Conservation (phyloP, 225 moss, liverwort and hornwort genomes). For the Neckera pumila region DNA sequence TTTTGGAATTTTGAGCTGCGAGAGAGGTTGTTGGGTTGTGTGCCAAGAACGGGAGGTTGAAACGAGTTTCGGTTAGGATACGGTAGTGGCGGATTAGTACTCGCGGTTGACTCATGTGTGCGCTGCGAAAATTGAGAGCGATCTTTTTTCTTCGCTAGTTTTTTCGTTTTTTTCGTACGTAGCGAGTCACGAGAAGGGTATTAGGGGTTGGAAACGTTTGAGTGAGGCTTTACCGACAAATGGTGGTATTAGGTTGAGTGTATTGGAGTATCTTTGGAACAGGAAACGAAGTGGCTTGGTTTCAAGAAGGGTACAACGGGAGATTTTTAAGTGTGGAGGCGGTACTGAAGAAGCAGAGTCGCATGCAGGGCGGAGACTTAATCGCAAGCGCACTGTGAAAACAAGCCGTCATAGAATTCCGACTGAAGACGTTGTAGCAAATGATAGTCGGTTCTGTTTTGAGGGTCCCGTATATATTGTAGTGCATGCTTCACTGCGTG, state of each 20-base stretch:
- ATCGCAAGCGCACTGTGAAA: not conserved
- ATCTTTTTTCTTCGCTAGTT: not conserved
- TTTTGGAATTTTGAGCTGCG: not conserved
- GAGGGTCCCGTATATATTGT: not conserved
- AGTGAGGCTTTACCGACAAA: not conserved
- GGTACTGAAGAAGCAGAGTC: not conserved
- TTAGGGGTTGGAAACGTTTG: not conserved
- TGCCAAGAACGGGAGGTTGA: not conserved
- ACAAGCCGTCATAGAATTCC: not conserved
- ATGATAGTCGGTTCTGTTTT: not conserved
- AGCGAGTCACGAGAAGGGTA: not conserved
- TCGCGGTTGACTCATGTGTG: not conserved
- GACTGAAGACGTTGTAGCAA: not conserved
- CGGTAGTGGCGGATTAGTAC: not conserved
- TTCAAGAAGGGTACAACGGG: not conserved
- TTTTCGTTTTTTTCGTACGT: not conserved
- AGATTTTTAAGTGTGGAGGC: not conserved
- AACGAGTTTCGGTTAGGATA: not conserved
- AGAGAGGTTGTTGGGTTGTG: not conserved
- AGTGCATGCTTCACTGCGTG: not conserved
- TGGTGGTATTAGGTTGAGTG: not conserved
- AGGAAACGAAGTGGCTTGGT: not conserved
- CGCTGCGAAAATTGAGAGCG: not conserved
- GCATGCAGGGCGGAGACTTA: not conserved
- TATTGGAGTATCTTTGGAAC: not conserved